Evolutionary conservation across 2,329 filamentous ascomycete species (phyloP).

Genomic region (Coccinonectria pachysandricola): DNA sequence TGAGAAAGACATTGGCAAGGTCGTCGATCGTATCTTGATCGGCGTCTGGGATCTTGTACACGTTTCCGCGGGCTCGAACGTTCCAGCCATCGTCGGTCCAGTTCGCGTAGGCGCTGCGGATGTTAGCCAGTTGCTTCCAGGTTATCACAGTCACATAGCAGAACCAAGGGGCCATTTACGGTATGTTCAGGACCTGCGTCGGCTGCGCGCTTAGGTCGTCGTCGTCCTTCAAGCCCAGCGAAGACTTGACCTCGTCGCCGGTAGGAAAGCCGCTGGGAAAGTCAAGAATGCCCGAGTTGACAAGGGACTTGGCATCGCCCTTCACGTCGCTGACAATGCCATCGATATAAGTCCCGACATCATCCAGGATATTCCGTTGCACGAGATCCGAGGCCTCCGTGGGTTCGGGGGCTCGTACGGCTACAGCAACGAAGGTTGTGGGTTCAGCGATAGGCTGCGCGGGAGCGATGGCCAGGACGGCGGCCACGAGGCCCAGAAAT

Average conservation of each 20-base stretch:
- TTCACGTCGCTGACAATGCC: conserved; percentile 41
- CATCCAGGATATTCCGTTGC: conserved; percentile 25
- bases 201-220: conserved; percentile 53
- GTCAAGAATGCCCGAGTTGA: conserved; percentile 54
- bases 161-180: conserved; percentile 33
- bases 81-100: conserved; percentile 73
- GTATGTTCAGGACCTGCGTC: conserved; percentile 61
- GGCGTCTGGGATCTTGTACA: conserved; percentile 70
- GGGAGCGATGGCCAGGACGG: conserved; percentile 14
- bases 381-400: conserved; percentile 13
- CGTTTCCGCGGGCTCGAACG: conserved; percentile 65
- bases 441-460: conserved; percentile 13
- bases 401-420: conserved; percentile 14
- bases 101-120: conserved; percentile 57
- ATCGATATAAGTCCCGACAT: conserved; percentile 40
- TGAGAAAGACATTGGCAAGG: conserved; percentile 60
- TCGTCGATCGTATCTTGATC: conserved; percentile 53
- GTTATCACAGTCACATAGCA: too few relatives aligned
- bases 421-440: conserved; percentile 7
- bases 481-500: conserved; percentile 14
- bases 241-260: conserved; percentile 48
- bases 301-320: conserved; percentile 46
- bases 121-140: too few relatives aligned
- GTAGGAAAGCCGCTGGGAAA: conserved; percentile 59
- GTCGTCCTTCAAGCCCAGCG: conserved; percentile 46